These are phyloP conservation scores for Talaromyces sp. DNA, from an alignment of 2,329 filamentous ascomycete genomes.

Conservation along the genomic window DNA sequence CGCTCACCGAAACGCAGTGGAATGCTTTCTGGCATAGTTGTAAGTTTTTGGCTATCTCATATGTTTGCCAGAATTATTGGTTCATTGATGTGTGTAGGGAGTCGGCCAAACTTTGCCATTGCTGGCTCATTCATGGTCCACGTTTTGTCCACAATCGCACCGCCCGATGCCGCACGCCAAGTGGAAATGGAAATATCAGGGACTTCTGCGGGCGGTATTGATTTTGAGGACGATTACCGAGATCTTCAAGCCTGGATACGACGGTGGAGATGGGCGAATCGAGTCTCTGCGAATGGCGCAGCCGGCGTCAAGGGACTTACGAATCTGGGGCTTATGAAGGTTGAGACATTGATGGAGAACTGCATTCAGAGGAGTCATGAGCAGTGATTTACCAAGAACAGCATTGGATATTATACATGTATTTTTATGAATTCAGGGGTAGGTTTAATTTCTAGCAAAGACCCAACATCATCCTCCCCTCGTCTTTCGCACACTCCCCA, in stretches of 20 bases:
- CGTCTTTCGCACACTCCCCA: constrained; percentile 1
- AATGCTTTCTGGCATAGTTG: constrained; percentile 3
- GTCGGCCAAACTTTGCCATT: constrained; percentile 2
- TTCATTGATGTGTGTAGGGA: not conserved
- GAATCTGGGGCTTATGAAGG: constrained; percentile 1
- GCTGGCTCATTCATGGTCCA: constrained; percentile 3
- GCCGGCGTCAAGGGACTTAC: not conserved
- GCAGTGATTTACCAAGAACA: not conserved
- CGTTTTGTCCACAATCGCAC: not conserved
- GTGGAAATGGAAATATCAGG: not conserved
- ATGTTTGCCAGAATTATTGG: not conserved
- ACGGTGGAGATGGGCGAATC: constrained; percentile 1
- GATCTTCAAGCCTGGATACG: not conserved
- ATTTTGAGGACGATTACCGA: not conserved
- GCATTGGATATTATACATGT: not conserved
- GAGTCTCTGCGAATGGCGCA: not conserved
- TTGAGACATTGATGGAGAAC: constrained; percentile 2
- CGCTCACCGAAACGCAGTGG: constrained; percentile 1
- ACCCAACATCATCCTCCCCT: not conserved
- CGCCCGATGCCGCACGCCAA: not conserved
- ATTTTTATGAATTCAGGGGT: not conserved
- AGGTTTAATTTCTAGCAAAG: not conserved
- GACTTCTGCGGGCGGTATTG: not conserved
- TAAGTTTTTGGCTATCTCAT: not conserved
- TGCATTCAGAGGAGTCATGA: not conserved